Evolutionary conservation across 106 monocot genomes (phyloP).

Genomic region (Dioscorea dumetorum): DNA sequence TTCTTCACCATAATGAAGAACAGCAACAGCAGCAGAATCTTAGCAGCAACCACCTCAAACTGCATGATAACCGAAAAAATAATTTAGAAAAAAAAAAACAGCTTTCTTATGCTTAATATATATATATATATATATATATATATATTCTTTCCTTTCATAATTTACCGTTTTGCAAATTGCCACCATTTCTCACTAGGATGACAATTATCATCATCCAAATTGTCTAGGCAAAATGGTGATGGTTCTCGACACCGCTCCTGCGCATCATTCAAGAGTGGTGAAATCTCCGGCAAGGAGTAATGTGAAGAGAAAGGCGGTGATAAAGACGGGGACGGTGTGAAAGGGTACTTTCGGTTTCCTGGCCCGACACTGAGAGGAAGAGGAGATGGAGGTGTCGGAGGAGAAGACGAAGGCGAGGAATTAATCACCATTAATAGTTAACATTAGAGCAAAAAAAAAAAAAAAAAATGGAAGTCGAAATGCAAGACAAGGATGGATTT

Average conservation of each 20-base stretch:
- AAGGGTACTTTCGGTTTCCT: not conserved
- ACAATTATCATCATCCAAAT: no score
- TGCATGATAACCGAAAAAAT: not conserved
- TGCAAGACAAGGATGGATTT: no score
- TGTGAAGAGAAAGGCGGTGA: not conserved
- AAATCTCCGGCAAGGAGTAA: not conserved
- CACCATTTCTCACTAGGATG: no score
- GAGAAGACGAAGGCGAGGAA: not conserved
- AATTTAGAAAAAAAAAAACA: not conserved
- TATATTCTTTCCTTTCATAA: no score
- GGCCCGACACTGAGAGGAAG: not conserved
- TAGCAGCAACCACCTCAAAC: conserved; percentile 1
- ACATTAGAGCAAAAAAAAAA: no score
- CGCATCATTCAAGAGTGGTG: not conserved
- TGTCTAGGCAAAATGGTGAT: not conserved
- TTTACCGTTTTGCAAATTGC: no score
- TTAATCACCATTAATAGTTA: no score
- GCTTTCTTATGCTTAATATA: not conserved
- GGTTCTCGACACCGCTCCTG: not conserved
- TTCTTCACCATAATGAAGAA: not conserved
- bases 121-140: not conserved
- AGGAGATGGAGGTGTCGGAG: not conserved
- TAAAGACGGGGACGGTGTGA: not conserved
- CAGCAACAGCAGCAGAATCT: conserved; percentile 4
- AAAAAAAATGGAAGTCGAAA: no score